Conservation (phyloP, 768 basidiomycete genomes). For the Mrakia blollopis region DNA sequence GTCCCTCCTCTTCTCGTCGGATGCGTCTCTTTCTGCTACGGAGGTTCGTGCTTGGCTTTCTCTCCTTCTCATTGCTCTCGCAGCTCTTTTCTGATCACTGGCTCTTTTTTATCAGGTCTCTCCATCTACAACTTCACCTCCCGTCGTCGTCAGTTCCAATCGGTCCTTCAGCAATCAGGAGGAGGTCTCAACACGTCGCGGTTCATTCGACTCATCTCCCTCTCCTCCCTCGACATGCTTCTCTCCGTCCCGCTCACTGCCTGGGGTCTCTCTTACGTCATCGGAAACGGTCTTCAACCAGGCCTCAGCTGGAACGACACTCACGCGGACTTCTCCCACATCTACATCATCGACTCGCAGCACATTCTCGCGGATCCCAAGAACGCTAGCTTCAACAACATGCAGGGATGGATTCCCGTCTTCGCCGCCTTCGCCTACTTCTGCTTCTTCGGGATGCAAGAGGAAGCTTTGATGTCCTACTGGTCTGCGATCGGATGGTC, state of each 20-base stretch:
- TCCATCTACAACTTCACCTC: conserved; percentile 28
- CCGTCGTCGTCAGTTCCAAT: conserved; percentile 26
- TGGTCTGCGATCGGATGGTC: not conserved
- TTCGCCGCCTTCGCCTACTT: conserved; percentile 28
- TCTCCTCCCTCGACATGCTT: conserved; percentile 29
- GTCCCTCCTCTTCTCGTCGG: conserved; percentile 14
- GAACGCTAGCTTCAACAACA: no score
- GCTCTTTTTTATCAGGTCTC: not conserved
- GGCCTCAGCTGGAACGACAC: conserved; percentile 20
- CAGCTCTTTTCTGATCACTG: not conserved
- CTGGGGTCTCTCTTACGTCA: not conserved
- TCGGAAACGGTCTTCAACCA: not conserved
- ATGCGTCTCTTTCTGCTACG: conserved; percentile 11
- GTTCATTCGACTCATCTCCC: conserved; percentile 26
- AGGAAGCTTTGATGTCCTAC: conserved; percentile 5
- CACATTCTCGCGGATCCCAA: not conserved
- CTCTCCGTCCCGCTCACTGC: conserved; percentile 17
- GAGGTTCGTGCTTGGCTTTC: conserved; percentile 15
- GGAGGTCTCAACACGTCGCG: conserved; percentile 24
- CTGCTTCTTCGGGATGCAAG: conserved; percentile 32
- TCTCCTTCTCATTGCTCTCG: not conserved
- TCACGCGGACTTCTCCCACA: conserved; percentile 13
- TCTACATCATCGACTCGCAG: not conserved
- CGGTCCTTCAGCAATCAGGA: conserved; percentile 7
- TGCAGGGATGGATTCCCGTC: conserved; percentile 22